Conservation (phyloP, 345 rosid genomes). For the Leavenworthia alabamica region DNA sequence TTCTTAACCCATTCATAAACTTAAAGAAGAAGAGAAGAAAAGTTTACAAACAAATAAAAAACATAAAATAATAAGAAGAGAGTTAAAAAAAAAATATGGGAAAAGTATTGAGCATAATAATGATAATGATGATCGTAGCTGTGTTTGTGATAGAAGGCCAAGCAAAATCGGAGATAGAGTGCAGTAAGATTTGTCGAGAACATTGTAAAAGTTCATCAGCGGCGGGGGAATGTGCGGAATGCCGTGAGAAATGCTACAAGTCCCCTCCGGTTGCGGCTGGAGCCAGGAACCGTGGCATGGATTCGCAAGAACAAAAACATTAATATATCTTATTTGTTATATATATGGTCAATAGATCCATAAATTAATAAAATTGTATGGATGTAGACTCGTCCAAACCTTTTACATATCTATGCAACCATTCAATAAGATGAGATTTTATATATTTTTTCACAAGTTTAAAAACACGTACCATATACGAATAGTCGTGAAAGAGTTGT, state of each 20-base stretch:
- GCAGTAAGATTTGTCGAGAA: constrained; percentile 1
- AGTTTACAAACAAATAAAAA: neutral
- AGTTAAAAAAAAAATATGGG: neutral
- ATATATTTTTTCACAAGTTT: neutral
- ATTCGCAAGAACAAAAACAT: neutral
- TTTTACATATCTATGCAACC: neutral
- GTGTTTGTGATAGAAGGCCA: constrained; percentile 3
- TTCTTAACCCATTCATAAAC: neutral
- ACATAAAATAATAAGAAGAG: neutral
- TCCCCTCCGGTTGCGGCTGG: constrained; percentile 3
- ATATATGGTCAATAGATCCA: neutral
- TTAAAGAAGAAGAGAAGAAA: neutral
- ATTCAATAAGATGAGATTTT: neutral
- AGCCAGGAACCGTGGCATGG: neutral
- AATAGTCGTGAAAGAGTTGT: neutral
- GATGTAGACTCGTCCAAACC: neutral
- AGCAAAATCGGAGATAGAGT: constrained; percentile 16
- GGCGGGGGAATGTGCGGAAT: constrained; percentile 10
- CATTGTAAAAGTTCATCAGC: constrained; percentile 6
- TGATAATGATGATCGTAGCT: constrained; percentile 3
- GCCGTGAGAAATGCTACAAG: constrained; percentile 2
- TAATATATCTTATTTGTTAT: neutral
- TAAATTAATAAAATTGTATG: neutral
- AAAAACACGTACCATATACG: neutral
- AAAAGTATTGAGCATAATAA: neutral